A percentile compares a stretch with the other conserved stretches of the same genome.
Conservation (phyloP, 441 rosid species). For the Eruca vesicaria region DNA sequence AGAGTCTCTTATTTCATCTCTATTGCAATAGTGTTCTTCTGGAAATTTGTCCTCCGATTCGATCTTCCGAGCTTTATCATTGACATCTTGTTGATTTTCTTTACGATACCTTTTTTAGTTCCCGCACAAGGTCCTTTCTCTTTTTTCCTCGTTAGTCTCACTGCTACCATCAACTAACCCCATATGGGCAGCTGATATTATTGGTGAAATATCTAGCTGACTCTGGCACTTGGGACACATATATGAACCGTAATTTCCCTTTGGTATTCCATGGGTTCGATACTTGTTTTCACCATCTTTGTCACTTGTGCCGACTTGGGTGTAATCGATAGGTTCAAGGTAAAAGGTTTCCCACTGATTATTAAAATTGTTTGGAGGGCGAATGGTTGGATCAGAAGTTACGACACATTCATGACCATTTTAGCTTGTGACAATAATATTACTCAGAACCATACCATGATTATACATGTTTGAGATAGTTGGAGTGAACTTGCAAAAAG, state of each 20-base stretch:
- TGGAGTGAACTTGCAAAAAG: background rate
- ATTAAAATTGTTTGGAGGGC: background rate
- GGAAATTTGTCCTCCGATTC: background rate
- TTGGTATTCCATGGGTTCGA: background rate
- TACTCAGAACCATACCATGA: background rate
- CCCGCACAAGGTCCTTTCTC: background rate
- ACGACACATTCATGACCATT: background rate
- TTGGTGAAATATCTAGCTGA: background rate
- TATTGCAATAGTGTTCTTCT: background rate
- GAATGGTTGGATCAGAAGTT: background rate
- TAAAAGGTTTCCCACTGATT: background rate
- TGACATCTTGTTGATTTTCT: background rate
- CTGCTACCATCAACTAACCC: background rate
- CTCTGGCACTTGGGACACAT: conserved; percentile 1
- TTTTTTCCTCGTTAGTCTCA: background rate
- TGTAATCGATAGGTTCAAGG: background rate
- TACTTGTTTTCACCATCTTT: background rate
- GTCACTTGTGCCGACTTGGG: background rate
- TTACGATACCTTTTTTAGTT: background rate
- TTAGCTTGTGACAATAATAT: background rate
- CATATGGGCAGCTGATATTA: background rate
- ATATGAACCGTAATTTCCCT: background rate
- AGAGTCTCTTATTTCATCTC: background rate
- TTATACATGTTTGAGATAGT: background rate
- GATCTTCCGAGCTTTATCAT: background rate